These are phyloP conservation scores for Trifolium dubium DNA, from an alignment of 306 rosid species.

Conservation along the genomic window DNA sequence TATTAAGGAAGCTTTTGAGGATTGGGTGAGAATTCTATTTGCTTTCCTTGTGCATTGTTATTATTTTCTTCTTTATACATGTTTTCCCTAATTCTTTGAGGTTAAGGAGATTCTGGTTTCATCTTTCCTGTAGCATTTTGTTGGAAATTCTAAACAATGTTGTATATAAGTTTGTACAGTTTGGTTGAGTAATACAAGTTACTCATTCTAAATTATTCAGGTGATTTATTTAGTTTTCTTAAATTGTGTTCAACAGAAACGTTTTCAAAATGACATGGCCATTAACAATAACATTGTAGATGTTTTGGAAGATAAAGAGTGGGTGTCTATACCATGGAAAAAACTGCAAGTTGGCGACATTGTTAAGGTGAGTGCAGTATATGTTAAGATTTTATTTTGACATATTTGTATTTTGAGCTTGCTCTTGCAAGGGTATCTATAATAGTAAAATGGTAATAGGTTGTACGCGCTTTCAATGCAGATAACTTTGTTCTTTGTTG, in stretches of 20 bases:
- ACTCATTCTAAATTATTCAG: conserved; percentile 2
- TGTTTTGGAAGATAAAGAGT: conserved; percentile 79
- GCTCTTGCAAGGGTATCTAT: conserved; percentile 1
- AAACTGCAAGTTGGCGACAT: conserved; percentile 89
- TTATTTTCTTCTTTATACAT: conserved; percentile 17
- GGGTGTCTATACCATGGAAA: conserved; percentile 89
- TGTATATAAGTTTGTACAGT: conserved; percentile 1
- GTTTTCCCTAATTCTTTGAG: not conserved
- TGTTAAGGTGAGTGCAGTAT: conserved; percentile 66
- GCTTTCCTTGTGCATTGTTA: conserved; percentile 20
- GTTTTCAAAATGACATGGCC: conserved; percentile 88
- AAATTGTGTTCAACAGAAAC: conserved; percentile 68
- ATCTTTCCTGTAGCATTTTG: conserved; percentile 4
- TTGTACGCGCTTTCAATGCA: conserved; percentile 7
- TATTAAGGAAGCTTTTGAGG: conserved; percentile 92
- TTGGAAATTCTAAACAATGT: conserved; percentile 15
- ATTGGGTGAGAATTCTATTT: conserved; percentile 71
- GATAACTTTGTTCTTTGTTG: conserved; percentile 38
- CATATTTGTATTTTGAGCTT: conserved; percentile 21
- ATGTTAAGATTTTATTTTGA: conserved; percentile 31
- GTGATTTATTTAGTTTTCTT: conserved; percentile 36
- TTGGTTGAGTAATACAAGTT: not conserved
- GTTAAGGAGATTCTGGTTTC: conserved; percentile 20
- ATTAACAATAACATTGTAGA: conserved; percentile 71
- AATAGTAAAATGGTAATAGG: not conserved